Percentiles rank a stretch among this genome's conserved stretches.
Evolutionary conservation across 2,329 filamentous ascomycete genomes (phyloP).

Genomic region (Cercospora citrullina): DNA sequence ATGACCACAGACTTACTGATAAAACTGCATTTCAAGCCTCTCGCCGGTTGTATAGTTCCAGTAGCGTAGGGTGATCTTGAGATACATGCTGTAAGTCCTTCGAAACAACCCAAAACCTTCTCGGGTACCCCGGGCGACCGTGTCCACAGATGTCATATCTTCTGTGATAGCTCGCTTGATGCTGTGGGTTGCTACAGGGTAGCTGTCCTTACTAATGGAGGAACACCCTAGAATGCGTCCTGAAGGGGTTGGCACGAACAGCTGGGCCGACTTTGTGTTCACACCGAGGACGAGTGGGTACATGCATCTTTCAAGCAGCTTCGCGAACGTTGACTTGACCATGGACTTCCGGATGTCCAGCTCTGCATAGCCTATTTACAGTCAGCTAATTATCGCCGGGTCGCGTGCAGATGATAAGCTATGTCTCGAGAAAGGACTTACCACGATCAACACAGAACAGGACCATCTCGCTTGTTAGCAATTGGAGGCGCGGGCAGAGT

Average conservation of each 20-base stretch:
- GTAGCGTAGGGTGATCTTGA: slow-evolving; percentile 4
- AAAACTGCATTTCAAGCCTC: neutral
- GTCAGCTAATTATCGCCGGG: neutral
- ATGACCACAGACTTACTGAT: neutral
- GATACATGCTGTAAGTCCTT: slow-evolving; percentile 1
- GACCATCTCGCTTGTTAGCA: slow-evolving; percentile 6
- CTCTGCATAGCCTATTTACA: neutral
- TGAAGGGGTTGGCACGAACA: slow-evolving; percentile 7
- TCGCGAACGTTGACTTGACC: neutral
- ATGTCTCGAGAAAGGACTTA: neutral
- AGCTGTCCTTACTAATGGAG: neutral
- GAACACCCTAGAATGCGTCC: slow-evolving; percentile 8
- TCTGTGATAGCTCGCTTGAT: slow-evolving; percentile 9
- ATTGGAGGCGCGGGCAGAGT: neutral
- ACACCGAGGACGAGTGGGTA: slow-evolving; percentile 1
- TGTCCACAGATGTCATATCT: slow-evolving; percentile 8
- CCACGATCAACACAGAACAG: slow-evolving; percentile 3
- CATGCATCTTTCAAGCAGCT: slow-evolving; percentile 12
- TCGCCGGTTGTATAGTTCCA: neutral
- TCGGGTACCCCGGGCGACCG: neutral
- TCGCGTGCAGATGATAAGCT: neutral
- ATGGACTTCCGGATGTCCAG: neutral
- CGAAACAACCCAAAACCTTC: neutral
- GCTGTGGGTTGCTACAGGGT: neutral
- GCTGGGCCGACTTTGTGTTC: neutral